Conservation (phyloP, 495 filamentous ascomycete species). For the Penicillium manginii region DNA sequence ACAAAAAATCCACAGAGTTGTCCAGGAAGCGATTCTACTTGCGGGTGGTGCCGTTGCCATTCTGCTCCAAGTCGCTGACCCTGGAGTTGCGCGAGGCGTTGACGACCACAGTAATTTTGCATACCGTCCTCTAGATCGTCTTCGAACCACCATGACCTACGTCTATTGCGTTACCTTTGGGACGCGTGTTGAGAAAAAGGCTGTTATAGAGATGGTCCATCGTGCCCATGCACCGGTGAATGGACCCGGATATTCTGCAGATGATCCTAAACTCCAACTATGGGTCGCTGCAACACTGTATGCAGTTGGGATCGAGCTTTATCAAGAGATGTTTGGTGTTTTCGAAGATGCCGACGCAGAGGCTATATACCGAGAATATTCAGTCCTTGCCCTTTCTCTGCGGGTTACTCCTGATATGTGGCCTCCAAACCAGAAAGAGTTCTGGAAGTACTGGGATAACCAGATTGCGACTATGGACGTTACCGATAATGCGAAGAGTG, state of each 20-base stretch:
- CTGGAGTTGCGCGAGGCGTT: conserved; percentile 40
- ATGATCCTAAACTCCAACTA: conserved; percentile 41
- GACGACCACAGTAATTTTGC: conserved; percentile 45
- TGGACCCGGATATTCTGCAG: conserved; percentile 35
- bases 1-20: conserved; percentile 35
- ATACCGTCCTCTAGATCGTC: conserved; percentile 42
- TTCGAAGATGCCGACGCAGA: conserved; percentile 29
- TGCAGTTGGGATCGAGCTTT: conserved; percentile 37
- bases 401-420: conserved; percentile 41
- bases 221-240: conserved; percentile 37
- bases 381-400: conserved; percentile 39
- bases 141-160: conserved; percentile 48
- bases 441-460: conserved; percentile 48
- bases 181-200: conserved; percentile 35
- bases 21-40: conserved; percentile 43
- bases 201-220: conserved; percentile 41
- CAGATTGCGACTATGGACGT: conserved; percentile 35
- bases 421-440: conserved; percentile 36
- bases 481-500: conserved; percentile 34
- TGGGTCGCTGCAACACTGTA: conserved; percentile 51
- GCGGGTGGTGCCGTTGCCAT: conserved; percentile 42
- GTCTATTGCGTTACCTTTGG: conserved; percentile 49
- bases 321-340: conserved; percentile 38
- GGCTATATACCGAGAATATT: conserved; percentile 40
- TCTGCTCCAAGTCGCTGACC: conserved; percentile 44